A percentile compares a stretch with the other conserved stretches of the same genome.
Conservation (phyloP, 345 rosid species). For the Eucalyptus dawsonii region DNA sequence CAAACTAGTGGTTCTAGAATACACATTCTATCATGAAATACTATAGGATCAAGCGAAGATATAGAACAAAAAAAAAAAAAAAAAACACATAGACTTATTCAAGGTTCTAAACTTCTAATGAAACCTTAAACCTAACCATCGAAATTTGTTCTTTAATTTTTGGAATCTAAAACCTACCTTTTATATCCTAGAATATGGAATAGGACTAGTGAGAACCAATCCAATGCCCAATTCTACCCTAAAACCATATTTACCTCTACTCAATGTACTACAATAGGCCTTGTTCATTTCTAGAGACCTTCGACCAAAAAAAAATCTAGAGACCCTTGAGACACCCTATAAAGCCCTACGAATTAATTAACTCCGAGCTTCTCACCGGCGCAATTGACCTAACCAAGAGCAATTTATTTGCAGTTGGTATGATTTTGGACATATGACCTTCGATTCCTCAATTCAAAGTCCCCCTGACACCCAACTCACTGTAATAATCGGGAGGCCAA, state of each 20-base stretch:
- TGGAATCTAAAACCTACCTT: not conserved
- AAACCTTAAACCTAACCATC: too few species aligned
- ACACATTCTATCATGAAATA: not conserved
- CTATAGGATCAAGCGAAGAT: not conserved
- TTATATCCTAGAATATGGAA: too few species aligned
- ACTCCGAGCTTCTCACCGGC: not conserved
- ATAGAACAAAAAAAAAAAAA: too few species aligned
- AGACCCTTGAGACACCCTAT: not conserved
- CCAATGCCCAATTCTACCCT: not conserved
- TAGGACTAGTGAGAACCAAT: fast-evolving
- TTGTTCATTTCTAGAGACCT: not conserved
- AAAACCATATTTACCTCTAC: not conserved
- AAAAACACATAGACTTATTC: not conserved
- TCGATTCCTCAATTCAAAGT: not conserved
- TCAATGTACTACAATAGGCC: not conserved
- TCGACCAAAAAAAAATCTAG: not conserved
- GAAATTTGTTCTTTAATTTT: too few species aligned
- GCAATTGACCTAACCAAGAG: not conserved
- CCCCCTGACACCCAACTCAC: not conserved
- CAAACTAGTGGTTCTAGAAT: too few species aligned
- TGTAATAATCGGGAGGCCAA: not conserved
- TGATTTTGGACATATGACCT: not conserved
- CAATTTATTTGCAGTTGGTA: not conserved
- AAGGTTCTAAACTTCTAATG: too few species aligned
- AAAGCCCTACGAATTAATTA: not conserved